Evolutionary conservation across 2,329 filamentous ascomycete genomes (phyloP), one percentile per base, ranked within the genome.

Genomic region (Aulographum hederae): DNA sequence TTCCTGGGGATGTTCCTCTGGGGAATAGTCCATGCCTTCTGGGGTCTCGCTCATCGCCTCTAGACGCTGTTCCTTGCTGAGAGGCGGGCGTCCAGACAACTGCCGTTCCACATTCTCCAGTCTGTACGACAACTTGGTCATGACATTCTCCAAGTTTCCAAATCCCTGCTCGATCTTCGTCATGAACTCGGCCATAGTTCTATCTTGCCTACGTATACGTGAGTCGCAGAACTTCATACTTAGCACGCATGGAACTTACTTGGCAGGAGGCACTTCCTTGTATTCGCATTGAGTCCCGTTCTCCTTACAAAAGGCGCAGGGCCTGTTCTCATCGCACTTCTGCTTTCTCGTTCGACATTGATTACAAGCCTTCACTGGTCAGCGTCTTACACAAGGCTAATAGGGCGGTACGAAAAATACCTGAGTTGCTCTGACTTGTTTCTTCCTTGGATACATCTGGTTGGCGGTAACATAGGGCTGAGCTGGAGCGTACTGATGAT

Each of bases 201-300:
- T 42, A 44, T 65, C 54, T 52, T 64, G 53, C 33, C 50, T 51
- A 34, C 30, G 28, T 15, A 30, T 37, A 13, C 38, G 47, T 47
- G 36, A 47, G 41, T 32, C 21, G 8, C n/a, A n/a, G 21, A 25
- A 8, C 21, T 25, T 25, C 21, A n/a, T 8, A 8, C 8, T 25
- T 8, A 25, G 21, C 8, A 8, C 21, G 8, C 8, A 26, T 18
- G 16, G 32, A 30, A 38, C 74, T 50, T 61, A 86, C 78, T 85
- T 82, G 47, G 86, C 85, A 8, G 80, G 80, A 17, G 79, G 76
- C 3, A 84, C 75, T 45, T 91, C 82, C 38, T 81, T 70, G 49
- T 92, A 93, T 49, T 78, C 73, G 56, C 89, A 98, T 32, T 73
- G 66, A 19, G 82, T 65, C 41, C 69, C 74, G 49, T 91, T 91